Percentiles rank a stretch among this genome's conserved stretches.
Conservation (phyloP, 2,329 filamentous ascomycete genomes). For the Epichloe festucae region DNA sequence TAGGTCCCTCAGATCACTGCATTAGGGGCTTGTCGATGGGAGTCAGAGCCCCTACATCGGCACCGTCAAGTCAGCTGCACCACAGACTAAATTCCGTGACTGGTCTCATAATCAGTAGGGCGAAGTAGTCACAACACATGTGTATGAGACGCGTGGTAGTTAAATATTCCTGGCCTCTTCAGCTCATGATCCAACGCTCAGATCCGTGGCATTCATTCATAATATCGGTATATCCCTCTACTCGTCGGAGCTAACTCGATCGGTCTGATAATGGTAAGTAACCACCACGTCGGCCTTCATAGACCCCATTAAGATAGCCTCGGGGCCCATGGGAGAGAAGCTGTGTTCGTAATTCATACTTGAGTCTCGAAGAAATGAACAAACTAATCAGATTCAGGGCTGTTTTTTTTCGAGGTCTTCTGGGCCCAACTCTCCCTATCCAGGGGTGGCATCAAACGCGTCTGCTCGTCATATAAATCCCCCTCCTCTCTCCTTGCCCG, state of each 20-base stretch:
- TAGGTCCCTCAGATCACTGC: background rate
- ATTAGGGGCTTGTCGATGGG: background rate
- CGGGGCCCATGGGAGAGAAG: background rate
- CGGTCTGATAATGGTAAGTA: background rate
- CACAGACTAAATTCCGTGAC: no score
- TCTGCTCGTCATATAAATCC: constrained; percentile 42
- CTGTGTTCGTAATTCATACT: background rate
- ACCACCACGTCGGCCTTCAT: background rate
- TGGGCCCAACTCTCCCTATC: constrained; percentile 41
- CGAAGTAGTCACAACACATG: no score
- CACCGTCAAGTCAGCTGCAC: no score
- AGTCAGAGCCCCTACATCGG: background rate
- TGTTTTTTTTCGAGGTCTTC: constrained; percentile 44
- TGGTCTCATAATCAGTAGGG: no score
- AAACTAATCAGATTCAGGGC: constrained; percentile 27
- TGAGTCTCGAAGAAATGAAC: background rate
- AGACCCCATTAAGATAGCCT: background rate
- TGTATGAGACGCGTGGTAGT: no score
- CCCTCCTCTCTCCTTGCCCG: constrained; percentile 20
- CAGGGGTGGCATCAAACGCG: constrained; percentile 33
- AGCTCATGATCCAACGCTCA: no score
- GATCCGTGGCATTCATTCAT: no score
- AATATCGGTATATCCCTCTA: no score
- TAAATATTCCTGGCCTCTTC: no score
- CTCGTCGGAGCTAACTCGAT: background rate